phyloP scores from a whole-genome alignment of 2,329 filamentous ascomycete genomes.

The Aureobasidium mangrovei region DNA sequence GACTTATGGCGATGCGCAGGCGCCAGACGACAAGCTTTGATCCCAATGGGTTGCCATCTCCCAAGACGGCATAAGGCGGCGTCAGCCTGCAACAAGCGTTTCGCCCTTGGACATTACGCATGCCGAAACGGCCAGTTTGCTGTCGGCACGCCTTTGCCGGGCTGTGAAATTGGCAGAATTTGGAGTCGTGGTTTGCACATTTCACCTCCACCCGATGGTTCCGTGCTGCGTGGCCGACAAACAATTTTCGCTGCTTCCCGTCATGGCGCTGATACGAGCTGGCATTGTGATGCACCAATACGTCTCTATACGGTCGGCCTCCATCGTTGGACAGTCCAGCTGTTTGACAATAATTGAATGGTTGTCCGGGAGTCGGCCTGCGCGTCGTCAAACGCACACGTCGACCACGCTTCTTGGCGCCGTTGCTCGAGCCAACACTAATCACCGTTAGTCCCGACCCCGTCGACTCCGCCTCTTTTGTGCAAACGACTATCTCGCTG shows the following conservation, averaged over 20 bases:
- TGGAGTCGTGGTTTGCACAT: conserved; percentile 16
- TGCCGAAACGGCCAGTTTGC: background rate
- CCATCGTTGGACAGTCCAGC: background rate
- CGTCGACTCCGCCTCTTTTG: background rate
- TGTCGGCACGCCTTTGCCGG: conserved; percentile 4
- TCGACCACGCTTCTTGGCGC: no score
- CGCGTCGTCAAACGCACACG: background rate
- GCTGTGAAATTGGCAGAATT: conserved; percentile 26
- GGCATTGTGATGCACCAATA: background rate
- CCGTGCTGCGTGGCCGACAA: background rate
- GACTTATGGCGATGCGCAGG: conserved; percentile 1
- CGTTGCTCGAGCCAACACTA: background rate
- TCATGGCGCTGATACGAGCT: background rate
- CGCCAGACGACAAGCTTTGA: conserved; percentile 9
- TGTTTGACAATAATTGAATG: background rate
- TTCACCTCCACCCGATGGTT: background rate
- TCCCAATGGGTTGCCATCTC: conserved; percentile 1
- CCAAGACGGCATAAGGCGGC: conserved; percentile 10
- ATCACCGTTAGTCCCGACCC: background rate
- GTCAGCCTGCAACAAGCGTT: conserved; percentile 11
- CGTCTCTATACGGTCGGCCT: background rate
- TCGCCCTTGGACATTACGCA: background rate
- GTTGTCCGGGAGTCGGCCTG: background rate
- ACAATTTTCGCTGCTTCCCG: background rate
- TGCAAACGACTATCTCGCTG: conserved; percentile 4